Evolutionary conservation across 176 grass and related monocot species (phyloP).

Genomic region (Phragmites australis): DNA sequence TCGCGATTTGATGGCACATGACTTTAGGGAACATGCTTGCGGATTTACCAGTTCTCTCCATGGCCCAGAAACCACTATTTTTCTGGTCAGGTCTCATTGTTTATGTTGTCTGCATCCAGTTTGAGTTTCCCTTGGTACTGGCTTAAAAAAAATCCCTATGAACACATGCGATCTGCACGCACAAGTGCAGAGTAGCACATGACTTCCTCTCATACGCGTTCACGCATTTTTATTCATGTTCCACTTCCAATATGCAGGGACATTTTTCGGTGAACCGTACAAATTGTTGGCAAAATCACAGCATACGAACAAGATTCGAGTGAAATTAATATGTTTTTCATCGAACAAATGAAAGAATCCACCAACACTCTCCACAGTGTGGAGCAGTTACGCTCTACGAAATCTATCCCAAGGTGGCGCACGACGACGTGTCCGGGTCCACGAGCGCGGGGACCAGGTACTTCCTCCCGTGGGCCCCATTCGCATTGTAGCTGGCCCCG

Average conservation of each 20-base stretch:
- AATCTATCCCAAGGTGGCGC: constrained; percentile 71
- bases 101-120: neutral
- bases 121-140: neutral
- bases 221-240: neutral
- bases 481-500: constrained; percentile 77
- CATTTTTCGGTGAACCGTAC: neutral
- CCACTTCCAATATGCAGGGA: neutral
- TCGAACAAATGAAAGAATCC: constrained; percentile 91
- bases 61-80: neutral
- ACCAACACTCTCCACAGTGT: constrained; percentile 33
- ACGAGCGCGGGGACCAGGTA: constrained; percentile 81
- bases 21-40: constrained; percentile 7
- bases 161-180: neutral
- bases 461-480: constrained; percentile 72
- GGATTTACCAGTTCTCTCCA: constrained; percentile 7
- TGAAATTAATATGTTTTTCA: constrained; percentile 52
- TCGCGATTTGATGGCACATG: constrained; percentile 10
- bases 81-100: neutral
- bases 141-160: too few species aligned
- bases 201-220: neutral
- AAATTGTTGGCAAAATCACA: neutral
- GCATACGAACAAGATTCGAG: neutral
- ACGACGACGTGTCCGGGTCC: constrained; percentile 74
- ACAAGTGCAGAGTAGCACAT: neutral
- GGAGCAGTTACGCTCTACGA: neutral